These are phyloP conservation scores for Septoria linicola DNA, from an alignment of 2,329 filamentous ascomycete species.

Conservation along the genomic window DNA sequence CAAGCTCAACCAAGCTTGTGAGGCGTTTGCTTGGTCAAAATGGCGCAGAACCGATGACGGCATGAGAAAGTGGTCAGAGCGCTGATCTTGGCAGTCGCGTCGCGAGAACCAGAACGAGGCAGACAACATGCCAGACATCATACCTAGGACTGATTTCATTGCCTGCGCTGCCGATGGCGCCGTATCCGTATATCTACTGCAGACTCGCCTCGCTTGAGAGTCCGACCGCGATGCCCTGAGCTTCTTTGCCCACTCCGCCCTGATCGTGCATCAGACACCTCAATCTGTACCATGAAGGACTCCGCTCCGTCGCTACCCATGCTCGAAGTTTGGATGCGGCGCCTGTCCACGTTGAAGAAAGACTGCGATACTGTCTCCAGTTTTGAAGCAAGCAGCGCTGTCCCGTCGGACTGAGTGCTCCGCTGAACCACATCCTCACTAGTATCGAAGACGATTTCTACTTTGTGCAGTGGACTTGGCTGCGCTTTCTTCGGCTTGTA, in stretches of 20 bases:
- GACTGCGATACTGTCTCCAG: background rate
- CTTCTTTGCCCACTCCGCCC: background rate
- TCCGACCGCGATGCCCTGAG: constrained; percentile 13
- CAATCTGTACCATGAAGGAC: background rate
- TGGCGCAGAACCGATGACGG: background rate
- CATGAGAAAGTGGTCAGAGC: background rate
- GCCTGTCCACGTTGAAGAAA: background rate
- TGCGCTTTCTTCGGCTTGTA: constrained; percentile 20
- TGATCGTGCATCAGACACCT: background rate
- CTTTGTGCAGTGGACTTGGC: constrained; percentile 4
- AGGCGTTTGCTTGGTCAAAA: background rate
- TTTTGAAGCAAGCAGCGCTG: background rate
- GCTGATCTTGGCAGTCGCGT: background rate
- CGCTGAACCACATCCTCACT: constrained; percentile 1
- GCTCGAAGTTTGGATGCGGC: constrained; percentile 12
- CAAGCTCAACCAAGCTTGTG: constrained; percentile 9
- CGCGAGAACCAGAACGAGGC: no score
- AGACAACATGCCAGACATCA: background rate
- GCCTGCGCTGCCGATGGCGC: background rate
- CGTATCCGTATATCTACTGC: constrained; percentile 5
- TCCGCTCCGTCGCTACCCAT: constrained; percentile 20
- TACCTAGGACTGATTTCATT: background rate
- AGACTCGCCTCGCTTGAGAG: constrained; percentile 9
- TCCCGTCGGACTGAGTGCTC: background rate
- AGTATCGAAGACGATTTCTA: constrained; percentile 23